Conservation (phyloP, 2,329 filamentous ascomycete genomes). For the Neonectria punicea region DNA sequence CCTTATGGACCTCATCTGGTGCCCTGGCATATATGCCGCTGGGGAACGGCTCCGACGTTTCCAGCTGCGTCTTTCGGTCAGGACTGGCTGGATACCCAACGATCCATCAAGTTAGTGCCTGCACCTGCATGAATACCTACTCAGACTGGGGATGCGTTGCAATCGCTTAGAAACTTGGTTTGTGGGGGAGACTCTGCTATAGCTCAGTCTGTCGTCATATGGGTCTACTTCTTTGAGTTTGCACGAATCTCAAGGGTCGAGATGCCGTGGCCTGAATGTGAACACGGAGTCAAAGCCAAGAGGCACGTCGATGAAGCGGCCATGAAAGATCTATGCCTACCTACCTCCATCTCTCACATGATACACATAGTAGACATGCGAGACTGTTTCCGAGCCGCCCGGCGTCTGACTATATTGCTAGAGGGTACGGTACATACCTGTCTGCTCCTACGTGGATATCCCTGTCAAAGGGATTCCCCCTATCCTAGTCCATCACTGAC, state of each 20-base stretch:
- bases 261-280: background rate
- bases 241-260: background rate
- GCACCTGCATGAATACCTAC: background rate
- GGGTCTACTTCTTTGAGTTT: background rate
- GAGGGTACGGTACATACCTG: too few species aligned
- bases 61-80: background rate
- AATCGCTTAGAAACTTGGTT: background rate
- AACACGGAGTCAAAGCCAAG: background rate
- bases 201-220: background rate
- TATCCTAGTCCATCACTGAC: background rate
- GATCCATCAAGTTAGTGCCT: background rate
- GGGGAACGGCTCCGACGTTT: background rate
- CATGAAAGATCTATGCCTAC: background rate
- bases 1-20: background rate
- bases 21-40: background rate
- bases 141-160: background rate
- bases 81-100: background rate
- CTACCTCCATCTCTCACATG: background rate
- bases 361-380: background rate
- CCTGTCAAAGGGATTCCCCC: too few species aligned
- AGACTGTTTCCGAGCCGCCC: background rate
- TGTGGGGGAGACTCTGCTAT: background rate
- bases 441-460: too few species aligned
- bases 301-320: background rate
- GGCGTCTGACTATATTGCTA: too few species aligned